These are phyloP conservation scores for Phaeoacremonium minimum DNA, from an alignment of 2,329 filamentous ascomycete species.

Conservation along the genomic window DNA sequence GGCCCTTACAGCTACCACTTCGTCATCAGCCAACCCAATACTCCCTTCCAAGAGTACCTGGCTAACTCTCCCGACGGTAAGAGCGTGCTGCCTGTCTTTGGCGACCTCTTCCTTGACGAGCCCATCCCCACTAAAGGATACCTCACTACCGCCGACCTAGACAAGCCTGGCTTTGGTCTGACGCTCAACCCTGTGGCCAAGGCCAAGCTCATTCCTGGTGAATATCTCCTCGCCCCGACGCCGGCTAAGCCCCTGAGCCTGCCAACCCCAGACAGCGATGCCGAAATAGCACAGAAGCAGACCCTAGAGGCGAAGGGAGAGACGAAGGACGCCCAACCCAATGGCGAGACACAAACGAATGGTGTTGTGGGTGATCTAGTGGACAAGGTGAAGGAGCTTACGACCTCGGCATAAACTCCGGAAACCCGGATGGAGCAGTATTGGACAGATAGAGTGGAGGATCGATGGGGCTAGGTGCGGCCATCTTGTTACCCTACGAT, in stretches of 20 bases:
- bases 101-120: conserved; percentile 85
- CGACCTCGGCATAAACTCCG: conserved; percentile 11
- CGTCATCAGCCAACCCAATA: conserved; percentile 88
- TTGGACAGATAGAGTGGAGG: too few species aligned
- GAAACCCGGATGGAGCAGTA: too few species aligned
- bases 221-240: conserved; percentile 66
- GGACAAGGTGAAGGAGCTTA: conserved; percentile 28
- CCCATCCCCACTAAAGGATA: conserved; percentile 82
- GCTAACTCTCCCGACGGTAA: conserved; percentile 90
- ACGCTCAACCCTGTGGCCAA: conserved; percentile 75
- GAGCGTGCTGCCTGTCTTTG: conserved; percentile 87
- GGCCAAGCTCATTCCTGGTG: conserved; percentile 69
- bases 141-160: conserved; percentile 72
- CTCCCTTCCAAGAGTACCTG: conserved; percentile 92
- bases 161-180: conserved; percentile 87
- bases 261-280: conserved; percentile 18
- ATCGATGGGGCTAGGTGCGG: too few species aligned
- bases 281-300: conserved; percentile 9
- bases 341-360: too few species aligned
- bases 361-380: conserved; percentile 24
- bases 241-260: conserved; percentile 40
- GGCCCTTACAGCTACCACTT: conserved; percentile 96
- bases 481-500: too few species aligned
- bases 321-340: conserved; percentile 13
- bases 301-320: conserved; percentile 9